Evolutionary conservation across 495 filamentous ascomycete genomes (phyloP).

Genomic region (Podospora sp.): DNA sequence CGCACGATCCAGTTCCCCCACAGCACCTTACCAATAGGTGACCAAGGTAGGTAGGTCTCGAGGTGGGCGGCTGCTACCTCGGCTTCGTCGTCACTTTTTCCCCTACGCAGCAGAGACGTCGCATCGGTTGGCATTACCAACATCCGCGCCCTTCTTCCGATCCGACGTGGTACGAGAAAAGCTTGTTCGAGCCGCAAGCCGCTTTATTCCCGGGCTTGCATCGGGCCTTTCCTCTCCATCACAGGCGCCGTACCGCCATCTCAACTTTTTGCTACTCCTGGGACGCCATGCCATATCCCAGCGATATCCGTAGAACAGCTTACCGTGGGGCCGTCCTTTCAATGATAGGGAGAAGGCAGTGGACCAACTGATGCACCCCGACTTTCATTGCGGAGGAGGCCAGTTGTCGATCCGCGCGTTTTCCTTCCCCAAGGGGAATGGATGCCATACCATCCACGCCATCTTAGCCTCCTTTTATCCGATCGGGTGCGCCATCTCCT

Average conservation of each 20-base stretch:
- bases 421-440: neutral
- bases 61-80: neutral
- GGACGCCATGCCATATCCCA: no score
- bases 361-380: neutral
- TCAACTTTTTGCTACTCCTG: no score
- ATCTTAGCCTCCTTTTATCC: slow-evolving; percentile 16
- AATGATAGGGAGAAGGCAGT: neutral
- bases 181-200: neutral
- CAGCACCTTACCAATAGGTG: no score
- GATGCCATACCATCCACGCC: neutral
- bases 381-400: neutral
- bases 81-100: neutral
- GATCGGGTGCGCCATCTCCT: neutral
- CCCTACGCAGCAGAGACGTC: neutral
- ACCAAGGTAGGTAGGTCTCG: no score
- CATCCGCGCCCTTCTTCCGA: neutral
- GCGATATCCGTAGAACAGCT: neutral
- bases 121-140: neutral
- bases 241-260: no score
- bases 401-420: neutral
- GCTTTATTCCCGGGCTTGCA: neutral
- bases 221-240: no score
- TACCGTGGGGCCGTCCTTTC: neutral
- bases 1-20: no score
- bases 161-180: neutral